Conservation (phyloP, 2,329 filamentous ascomycete genomes). For the Bipolaris cookei region DNA sequence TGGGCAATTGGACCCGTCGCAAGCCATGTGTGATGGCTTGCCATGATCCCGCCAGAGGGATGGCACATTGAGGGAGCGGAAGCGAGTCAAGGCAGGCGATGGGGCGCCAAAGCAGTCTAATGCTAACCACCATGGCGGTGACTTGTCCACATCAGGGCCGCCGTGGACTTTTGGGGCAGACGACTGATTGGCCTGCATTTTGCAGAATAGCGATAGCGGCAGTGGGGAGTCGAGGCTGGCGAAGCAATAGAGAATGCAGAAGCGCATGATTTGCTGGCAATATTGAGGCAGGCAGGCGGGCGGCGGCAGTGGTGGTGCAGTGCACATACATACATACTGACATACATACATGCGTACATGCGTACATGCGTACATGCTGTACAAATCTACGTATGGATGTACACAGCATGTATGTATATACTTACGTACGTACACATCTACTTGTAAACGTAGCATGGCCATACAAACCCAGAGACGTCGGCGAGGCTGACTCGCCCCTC, state of each 20-base stretch:
- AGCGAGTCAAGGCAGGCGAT: slow-evolving; percentile 22
- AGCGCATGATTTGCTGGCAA: slow-evolving; percentile 22
- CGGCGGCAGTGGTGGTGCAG: slow-evolving; percentile 10
- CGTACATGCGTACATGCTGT: too few species aligned
- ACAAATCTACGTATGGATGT: too few species aligned
- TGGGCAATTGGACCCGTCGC: slow-evolving; percentile 18
- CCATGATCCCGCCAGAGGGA: slow-evolving; percentile 25
- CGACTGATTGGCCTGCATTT: slow-evolving; percentile 23
- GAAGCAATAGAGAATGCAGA: too few species aligned
- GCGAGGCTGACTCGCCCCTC: too few species aligned
- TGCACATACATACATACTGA: background rate
- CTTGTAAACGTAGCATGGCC: too few species aligned
- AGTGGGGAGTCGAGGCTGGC: slow-evolving; percentile 27
- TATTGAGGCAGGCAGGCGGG: slow-evolving; percentile 19
- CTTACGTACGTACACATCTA: too few species aligned
- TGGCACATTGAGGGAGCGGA: slow-evolving; percentile 3
- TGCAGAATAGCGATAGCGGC: slow-evolving; percentile 11
- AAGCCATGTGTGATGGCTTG: slow-evolving; percentile 17
- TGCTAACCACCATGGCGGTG: slow-evolving; percentile 22
- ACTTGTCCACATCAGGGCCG: slow-evolving; percentile 17
- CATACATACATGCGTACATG: slow-evolving; percentile 22
- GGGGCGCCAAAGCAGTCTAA: slow-evolving; percentile 34
- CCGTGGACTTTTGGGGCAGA: slow-evolving; percentile 2
- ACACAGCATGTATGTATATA: too few species aligned
- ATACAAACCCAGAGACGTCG: too few species aligned